Evolutionary conservation across 2,329 filamentous ascomycete species (phyloP), one percentile per base, ranked within the genome.

Genomic region (Chaetomium olivaceum): DNA sequence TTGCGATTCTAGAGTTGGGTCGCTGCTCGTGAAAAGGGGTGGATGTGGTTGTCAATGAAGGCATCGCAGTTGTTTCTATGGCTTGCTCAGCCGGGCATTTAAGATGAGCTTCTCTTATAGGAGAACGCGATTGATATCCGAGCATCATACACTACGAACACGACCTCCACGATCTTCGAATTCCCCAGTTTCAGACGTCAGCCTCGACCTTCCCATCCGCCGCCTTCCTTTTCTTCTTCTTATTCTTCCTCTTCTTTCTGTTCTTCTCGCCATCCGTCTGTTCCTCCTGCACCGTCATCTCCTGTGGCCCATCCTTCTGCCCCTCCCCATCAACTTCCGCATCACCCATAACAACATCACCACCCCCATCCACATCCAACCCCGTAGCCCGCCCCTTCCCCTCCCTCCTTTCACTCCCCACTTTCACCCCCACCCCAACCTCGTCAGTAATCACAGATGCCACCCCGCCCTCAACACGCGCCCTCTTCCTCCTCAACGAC

Each of bases 181-280:
- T n/a, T 46, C 21, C 48, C 23, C 21, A 19, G 16, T n/a, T 11
- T 58, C 51, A 27, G 1, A 11, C 29, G n/a, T 54, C 64, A 8
- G 11, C 56, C 23, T 36, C 39, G 3, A 4, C 57, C 3, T 43
- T 23, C 3, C 14, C 48, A 25, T 36, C 33, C n/a, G 65, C 43
- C 31, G 57, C 66, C 48, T 65, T 68, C 31, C 59, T 65, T 51
- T 64, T 70, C 27, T 66, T 71, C 39, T 68, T 67, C 19, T 60
- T 61, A 31, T 70, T 71, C 50, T 57, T 71, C 14, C 64, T 68
- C 55, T 67, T 67, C 48, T 65, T 67, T 29, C 61, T 67, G 36
- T 61, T 55, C n/a, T 58, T 59, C 27, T 63, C 60, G 23, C 8
- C 50, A 2, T 50, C 51, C 31, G 25, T 27, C 61, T 19, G 61